A percentile compares a stretch with the other conserved stretches of the same genome.
phyloP scores from a whole-genome alignment of 106 monocot species.

The Xerophyta viscosa region DNA sequence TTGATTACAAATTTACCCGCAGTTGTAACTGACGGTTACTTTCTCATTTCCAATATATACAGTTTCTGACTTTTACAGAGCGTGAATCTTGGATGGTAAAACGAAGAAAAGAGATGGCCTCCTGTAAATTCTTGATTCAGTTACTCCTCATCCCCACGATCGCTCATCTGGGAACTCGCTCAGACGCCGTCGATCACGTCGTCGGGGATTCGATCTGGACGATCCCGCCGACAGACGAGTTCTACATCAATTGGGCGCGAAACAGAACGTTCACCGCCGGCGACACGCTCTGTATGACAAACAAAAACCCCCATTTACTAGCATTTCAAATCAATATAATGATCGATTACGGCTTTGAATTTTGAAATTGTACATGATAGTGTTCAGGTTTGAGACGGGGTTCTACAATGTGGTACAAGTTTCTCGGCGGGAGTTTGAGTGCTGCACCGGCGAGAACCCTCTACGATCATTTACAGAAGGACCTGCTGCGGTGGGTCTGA shows the following conservation, averaged over 20 bases:
- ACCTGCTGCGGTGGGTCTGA: conserved; percentile 19
- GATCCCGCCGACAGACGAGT: conserved; percentile 29
- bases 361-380: conserved; percentile 16
- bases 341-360: too few species aligned
- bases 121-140: too few species aligned
- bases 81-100: too few species aligned
- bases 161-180: not conserved
- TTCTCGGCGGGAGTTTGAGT: conserved; percentile 36
- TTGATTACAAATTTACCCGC: too few species aligned
- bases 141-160: not conserved
- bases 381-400: conserved; percentile 53
- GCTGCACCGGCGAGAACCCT: conserved; percentile 29
- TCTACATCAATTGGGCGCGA: conserved; percentile 32
- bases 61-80: too few species aligned
- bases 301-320: not conserved
- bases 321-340: too few species aligned
- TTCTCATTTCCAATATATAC: too few species aligned
- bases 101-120: too few species aligned
- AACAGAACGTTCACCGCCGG: conserved; percentile 25
- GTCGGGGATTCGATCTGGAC: conserved; percentile 37
- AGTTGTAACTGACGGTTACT: too few species aligned
- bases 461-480: conserved; percentile 13
- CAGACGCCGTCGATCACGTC: conserved; percentile 7
- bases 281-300: conserved; percentile 20
- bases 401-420: conserved; percentile 44